Percentiles rank a stretch among this genome's conserved stretches.
These are phyloP conservation scores for Aspergillus biplanus DNA, from an alignment of 495 filamentous ascomycete genomes.

Conservation along the genomic window DNA sequence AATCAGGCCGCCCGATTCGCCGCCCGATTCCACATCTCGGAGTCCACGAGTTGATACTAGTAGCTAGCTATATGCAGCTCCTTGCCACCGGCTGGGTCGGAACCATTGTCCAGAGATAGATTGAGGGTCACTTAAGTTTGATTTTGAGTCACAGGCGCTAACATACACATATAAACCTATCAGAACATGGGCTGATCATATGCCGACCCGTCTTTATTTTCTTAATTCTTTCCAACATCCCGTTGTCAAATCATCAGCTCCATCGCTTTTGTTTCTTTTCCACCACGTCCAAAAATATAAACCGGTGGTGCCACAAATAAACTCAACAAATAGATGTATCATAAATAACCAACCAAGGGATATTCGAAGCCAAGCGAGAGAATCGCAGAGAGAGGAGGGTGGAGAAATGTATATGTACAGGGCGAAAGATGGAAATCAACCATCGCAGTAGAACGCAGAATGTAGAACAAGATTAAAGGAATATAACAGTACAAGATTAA, in stretches of 20 bases:
- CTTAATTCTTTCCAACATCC: constrained; percentile 5
- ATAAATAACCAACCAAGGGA: constrained; percentile 21
- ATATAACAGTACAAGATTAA: constrained; percentile 19
- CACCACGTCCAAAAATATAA: constrained; percentile 8
- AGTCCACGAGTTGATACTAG: not conserved
- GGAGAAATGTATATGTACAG: constrained; percentile 42
- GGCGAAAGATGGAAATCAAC: constrained; percentile 29
- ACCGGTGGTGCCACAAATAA: constrained; percentile 3
- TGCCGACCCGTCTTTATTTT: constrained; percentile 6
- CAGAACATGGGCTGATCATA: constrained; percentile 13
- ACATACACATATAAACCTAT: constrained; percentile 10
- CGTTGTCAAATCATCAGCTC: constrained; percentile 12
- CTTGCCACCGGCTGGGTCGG: constrained; percentile 4
- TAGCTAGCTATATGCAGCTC: not conserved
- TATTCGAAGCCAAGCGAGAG: constrained; percentile 25
- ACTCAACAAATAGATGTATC: constrained; percentile 19
- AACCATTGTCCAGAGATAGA: not conserved
- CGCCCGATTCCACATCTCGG: not conserved
- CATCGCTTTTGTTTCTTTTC: constrained; percentile 12
- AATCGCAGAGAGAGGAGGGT: constrained; percentile 22
- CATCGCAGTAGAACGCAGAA: constrained; percentile 20
- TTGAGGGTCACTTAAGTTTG: constrained; percentile 5
- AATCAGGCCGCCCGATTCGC: too few relatives aligned
- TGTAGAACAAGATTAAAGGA: constrained; percentile 24
- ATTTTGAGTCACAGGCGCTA: constrained; percentile 16